Conservation (phyloP, 139 green algal species). For the Asterochloris erici region DNA sequence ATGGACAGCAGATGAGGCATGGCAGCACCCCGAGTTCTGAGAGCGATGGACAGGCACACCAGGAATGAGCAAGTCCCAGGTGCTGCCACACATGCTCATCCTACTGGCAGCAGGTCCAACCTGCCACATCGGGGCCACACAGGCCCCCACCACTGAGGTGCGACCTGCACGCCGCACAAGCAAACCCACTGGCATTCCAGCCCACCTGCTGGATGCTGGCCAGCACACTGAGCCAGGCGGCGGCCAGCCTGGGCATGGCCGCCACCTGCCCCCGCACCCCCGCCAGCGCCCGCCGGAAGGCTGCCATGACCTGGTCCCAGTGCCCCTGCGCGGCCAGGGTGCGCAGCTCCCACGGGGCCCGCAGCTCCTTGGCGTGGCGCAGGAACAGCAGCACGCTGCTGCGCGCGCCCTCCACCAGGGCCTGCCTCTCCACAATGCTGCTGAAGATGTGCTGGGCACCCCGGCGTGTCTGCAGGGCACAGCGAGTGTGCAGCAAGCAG, state of each 20-base stretch:
- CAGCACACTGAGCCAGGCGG: neutral
- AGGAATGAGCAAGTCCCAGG: too few species aligned
- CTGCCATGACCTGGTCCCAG: neutral
- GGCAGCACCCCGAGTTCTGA: too few species aligned
- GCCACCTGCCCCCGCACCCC: neutral
- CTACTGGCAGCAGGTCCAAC: too few species aligned
- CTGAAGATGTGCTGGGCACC: neutral
- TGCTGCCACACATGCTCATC: too few species aligned
- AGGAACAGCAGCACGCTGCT: neutral
- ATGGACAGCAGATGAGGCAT: too few species aligned
- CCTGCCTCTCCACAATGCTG: constrained; percentile 3
- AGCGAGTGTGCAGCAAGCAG: neutral
- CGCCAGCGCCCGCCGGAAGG: neutral
- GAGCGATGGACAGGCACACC: too few species aligned
- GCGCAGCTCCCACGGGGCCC: neutral
- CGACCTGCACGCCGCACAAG: neutral
- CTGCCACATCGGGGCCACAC: neutral
- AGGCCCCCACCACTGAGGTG: neutral
- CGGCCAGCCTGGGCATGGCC: neutral
- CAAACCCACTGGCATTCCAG: neutral
- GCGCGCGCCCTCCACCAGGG: neutral
- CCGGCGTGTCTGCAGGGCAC: neutral
- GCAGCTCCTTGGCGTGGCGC: neutral
- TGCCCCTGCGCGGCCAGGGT: neutral
- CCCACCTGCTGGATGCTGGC: constrained; percentile 2